Conservation (phyloP, 2,329 filamentous ascomycete species). For the Aspergillus eucalypticola region DNA sequence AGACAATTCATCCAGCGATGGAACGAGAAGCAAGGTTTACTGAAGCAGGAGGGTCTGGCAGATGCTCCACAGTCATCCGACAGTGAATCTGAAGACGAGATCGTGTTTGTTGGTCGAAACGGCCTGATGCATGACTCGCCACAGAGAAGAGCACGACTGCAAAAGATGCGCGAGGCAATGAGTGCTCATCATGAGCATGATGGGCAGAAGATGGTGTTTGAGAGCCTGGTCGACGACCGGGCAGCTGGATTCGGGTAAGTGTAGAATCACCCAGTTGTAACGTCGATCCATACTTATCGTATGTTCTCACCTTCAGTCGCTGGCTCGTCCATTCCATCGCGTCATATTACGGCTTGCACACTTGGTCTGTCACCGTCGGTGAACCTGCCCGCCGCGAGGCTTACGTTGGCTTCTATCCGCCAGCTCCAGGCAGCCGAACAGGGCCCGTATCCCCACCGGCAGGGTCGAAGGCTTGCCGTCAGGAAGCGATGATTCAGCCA, state of each 20-base stretch:
- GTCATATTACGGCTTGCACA: slow-evolving; percentile 85
- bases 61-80: slow-evolving; percentile 42
- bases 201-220: slow-evolving; percentile 73
- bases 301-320: slow-evolving; percentile 55
- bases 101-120: slow-evolving; percentile 80
- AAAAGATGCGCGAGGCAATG: slow-evolving; percentile 44
- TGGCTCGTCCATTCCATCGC: slow-evolving; percentile 94
- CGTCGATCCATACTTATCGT: slow-evolving; percentile 18
- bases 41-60: slow-evolving; percentile 48
- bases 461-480: slow-evolving; percentile 26
- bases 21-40: slow-evolving; percentile 54
- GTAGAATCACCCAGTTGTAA: slow-evolving; percentile 5
- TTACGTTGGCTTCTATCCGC: slow-evolving; percentile 68
- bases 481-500: slow-evolving; percentile 32
- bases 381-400: slow-evolving; percentile 74
- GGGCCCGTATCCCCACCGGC: slow-evolving; percentile 27
- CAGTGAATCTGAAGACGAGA: slow-evolving; percentile 74
- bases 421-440: slow-evolving; percentile 28
- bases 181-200: slow-evolving; percentile 45
- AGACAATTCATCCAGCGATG: slow-evolving; percentile 69
- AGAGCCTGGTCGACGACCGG: slow-evolving; percentile 73
- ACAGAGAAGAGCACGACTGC: slow-evolving; percentile 54
- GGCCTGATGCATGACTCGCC: slow-evolving; percentile 63
- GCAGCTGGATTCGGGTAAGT: slow-evolving; percentile 79
- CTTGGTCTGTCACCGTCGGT: slow-evolving; percentile 74